Evolutionary conservation across 2,329 filamentous ascomycete species (phyloP).

Genomic region (Leptosphaerulina australis): DNA sequence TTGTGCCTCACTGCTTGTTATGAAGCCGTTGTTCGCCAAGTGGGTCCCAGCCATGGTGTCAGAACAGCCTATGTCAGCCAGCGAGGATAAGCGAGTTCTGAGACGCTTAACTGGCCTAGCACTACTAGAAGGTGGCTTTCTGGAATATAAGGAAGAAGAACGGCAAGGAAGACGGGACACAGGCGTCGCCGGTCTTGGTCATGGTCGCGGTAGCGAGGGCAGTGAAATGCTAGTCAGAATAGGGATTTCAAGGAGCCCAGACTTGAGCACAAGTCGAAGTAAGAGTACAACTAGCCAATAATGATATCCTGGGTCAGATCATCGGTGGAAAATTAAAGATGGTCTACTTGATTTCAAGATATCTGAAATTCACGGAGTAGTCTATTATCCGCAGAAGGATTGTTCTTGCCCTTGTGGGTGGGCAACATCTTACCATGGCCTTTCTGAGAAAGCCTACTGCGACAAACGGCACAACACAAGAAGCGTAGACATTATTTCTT

Average conservation of each 20-base stretch:
- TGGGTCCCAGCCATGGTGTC: slow-evolving; percentile 43
- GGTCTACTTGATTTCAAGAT: too few relatives aligned
- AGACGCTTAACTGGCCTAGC: slow-evolving; percentile 23
- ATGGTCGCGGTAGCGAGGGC: neutral
- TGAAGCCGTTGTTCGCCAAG: slow-evolving; percentile 50
- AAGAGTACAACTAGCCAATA: neutral
- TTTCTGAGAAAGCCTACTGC: too few relatives aligned
- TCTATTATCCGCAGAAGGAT: too few relatives aligned
- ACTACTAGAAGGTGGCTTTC: slow-evolving; percentile 5
- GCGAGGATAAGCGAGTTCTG: slow-evolving; percentile 20
- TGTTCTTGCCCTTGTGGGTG: too few relatives aligned
- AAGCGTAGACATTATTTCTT: too few relatives aligned
- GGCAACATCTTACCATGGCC: too few relatives aligned
- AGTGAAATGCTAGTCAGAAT: neutral
- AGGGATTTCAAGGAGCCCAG: neutral
- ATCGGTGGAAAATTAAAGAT: too few relatives aligned
- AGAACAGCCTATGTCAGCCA: slow-evolving; percentile 23
- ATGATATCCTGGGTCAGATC: neutral
- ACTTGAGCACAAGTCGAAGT: neutral
- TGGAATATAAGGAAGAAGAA: slow-evolving; percentile 17
- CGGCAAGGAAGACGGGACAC: slow-evolving; percentile 19
- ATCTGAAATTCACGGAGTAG: too few relatives aligned
- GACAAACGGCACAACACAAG: too few relatives aligned
- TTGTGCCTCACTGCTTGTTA: slow-evolving; percentile 52
- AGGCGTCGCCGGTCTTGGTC: neutral